phyloP scores from a whole-genome alignment of 495 filamentous ascomycete genomes.

The Chlorociboria aeruginascens region DNA sequence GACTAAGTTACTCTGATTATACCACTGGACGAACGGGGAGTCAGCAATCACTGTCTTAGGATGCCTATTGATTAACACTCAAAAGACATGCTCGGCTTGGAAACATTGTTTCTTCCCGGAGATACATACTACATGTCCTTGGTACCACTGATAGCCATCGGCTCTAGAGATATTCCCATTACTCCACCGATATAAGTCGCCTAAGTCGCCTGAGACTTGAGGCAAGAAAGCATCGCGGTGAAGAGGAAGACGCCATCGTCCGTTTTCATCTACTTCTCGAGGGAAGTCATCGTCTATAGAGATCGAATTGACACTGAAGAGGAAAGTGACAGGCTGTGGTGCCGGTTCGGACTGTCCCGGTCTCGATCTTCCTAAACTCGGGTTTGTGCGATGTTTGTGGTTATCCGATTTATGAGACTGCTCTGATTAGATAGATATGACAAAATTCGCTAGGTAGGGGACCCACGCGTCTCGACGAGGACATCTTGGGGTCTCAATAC shows the following conservation, averaged over 20 bases:
- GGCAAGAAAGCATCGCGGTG: not conserved
- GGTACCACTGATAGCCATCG: not conserved
- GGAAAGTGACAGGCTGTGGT: not conserved
- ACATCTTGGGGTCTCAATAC: not conserved
- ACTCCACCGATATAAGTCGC: slow-evolving; percentile 4
- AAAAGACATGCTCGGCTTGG: too few relatives aligned
- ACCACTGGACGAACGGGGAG: not conserved
- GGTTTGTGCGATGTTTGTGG: not conserved
- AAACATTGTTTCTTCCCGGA: not conserved
- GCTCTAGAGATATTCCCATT: slow-evolving; percentile 3
- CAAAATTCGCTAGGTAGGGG: not conserved
- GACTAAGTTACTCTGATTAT: not conserved
- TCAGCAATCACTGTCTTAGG: not conserved
- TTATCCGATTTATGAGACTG: not conserved
- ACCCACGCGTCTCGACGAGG: not conserved
- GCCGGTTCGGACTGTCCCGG: not conserved
- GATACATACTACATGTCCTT: not conserved
- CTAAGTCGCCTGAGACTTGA: not conserved
- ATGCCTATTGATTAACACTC: too few relatives aligned
- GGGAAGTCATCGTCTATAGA: slow-evolving; percentile 1
- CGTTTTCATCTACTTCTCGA: not conserved
- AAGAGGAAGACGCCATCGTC: slow-evolving; percentile 1
- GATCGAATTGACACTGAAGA: slow-evolving; percentile 9
- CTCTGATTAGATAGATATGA: not conserved
- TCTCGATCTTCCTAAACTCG: not conserved